Base-by-base conservation (phyloP, 208 protist genomes). In the Crithidia expoeki region DNA sequence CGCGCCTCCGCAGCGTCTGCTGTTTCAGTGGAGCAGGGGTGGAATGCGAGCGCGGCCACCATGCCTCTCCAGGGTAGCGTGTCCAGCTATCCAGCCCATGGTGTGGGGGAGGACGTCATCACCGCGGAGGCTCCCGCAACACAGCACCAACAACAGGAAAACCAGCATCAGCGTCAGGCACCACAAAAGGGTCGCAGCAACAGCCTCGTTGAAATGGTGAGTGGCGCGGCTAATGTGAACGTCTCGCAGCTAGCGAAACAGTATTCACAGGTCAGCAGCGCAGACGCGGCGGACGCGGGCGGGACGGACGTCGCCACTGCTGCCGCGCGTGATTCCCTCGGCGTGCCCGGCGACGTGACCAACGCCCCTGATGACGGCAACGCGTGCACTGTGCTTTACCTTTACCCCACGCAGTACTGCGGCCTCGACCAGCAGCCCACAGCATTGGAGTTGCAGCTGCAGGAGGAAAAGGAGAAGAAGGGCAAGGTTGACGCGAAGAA, bases 401-500 rank as follows among this genome's bases (percentile, higher is more conserved):
- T 93, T 36, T 74, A 83, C 49, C 89, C 89, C 0, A 87, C 84
- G 25, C 82, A 89, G 70, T 94, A 86, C 68, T 83, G 87, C 73
- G 85, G 92, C 46, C 70, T 91, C 30, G 80, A 89, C 60, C 36
- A 71, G 47, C 51, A 84, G 40, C 87, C 81, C 5, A 88, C 86
- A 28, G 42, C 74, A 5, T 76, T 90, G 28, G 88, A 94, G 63
- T 47, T 85, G 69, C 88, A 94, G 67, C 59, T 93, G 46, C 72
- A 87, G 50, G 88, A 94, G 51, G 91, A 94, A 65, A 72, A 52
- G 46, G 87, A 92, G 70, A 84, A 86, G 56, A 96, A 94, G 68
- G 88, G 92, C 52, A 94, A 92, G 81, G 74, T 84, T 40, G 92
- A 94, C 67, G 75, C 79, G 4, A 93, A 94, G 76, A 89, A 91